Evolutionary conservation across 768 basidiomycete species (phyloP), one percentile per base, ranked within the genome.

Genomic region (Pisolithus sp.): DNA sequence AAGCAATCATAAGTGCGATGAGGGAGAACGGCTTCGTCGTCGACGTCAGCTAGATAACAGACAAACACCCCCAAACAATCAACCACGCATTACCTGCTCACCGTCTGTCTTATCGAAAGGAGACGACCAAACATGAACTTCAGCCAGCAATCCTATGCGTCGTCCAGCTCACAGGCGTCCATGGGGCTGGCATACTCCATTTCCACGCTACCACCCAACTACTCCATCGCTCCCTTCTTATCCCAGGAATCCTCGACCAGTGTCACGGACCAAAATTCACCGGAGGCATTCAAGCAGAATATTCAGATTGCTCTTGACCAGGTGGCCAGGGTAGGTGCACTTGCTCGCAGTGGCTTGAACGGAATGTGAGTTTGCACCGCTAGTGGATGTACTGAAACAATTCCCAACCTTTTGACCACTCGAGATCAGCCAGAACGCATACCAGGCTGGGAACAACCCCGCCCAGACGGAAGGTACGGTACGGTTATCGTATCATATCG

Each of bases 261-360:
- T 2, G 15, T 55, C 10, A 53, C 51, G 6, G 83, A 85, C 53
- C 77, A 75, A 15, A 85, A 79, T 53, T 80, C 83, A 21, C 78
- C 80, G 15, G 80, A 78, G 24, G 51, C 73, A n/a, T 83, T 87
- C 71, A 81, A 79, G 54, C 77, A 79, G 47, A 82, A 81, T 60
- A 54, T 83, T 1, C 73, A 73, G 38, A 48, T 75, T 15, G 69
- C 75, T 0, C 73, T 76, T 49, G 73, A 77, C 37, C 76, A 80
- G 18, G 72, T 83, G 26, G 55, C 72, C 3, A 66, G 76, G 12
- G 65, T 85, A 2, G 77, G 80, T 54, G 62, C 63, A 2, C 65
- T 79, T 2, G 78, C 82, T 0, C 71, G 76, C 46, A 73, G 65
- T 38, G 74, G 78, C 10, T 58, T 82, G 24, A 62, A 68, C 13